These are phyloP conservation scores for Tetracentron sinense DNA, from an alignment of 164 flowering plant genomes.

Conservation along the genomic window DNA sequence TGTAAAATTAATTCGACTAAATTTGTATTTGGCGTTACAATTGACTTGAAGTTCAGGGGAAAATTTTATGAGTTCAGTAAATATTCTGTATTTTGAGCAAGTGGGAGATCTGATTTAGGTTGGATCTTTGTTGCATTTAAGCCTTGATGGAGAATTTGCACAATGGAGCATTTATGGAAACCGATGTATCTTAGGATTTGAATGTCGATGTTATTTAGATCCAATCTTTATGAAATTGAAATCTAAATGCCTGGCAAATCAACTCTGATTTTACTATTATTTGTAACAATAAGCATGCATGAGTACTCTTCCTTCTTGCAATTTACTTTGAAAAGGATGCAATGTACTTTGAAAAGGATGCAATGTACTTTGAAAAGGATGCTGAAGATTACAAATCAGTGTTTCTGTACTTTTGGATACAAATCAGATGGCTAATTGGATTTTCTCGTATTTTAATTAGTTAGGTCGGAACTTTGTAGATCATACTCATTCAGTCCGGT, in stretches of 20 bases:
- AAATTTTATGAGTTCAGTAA: neutral
- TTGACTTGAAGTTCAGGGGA: slow-evolving; percentile 4
- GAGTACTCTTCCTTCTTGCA: neutral
- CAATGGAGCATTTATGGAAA: neutral
- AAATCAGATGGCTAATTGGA: slow-evolving; percentile 21
- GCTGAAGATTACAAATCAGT: neutral
- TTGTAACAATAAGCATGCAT: neutral
- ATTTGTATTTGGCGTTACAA: slow-evolving; percentile 1
- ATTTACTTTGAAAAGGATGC: too few species aligned
- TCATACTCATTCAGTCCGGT: slow-evolving; percentile 57
- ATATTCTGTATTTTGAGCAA: neutral
- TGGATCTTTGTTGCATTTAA: neutral
- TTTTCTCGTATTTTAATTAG: slow-evolving; percentile 51
- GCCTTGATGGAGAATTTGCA: neutral
- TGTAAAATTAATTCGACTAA: neutral
- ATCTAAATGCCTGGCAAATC: too few species aligned
- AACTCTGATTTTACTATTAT: too few species aligned
- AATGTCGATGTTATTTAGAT: neutral
- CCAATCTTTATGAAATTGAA: neutral
- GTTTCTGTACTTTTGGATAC: neutral
- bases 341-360: neutral
- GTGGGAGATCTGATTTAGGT: neutral
- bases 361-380: neutral
- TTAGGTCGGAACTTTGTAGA: slow-evolving; percentile 91
- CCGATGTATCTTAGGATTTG: neutral